Conservation (phyloP, 2,329 filamentous ascomycete species). For the Apiospora marii region DNA sequence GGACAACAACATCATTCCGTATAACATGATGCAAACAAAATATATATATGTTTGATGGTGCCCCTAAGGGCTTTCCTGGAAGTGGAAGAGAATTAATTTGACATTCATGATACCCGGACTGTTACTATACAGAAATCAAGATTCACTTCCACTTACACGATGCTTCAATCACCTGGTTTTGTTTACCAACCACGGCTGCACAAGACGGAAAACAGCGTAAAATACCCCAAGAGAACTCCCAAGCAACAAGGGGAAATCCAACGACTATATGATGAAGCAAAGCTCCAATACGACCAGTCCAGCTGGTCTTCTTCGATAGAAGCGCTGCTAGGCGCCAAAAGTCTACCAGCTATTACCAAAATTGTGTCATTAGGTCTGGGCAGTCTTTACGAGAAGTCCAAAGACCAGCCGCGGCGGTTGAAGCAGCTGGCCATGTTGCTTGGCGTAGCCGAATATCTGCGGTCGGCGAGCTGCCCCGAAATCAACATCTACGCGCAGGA, state of each 20-base stretch:
- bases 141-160: neutral
- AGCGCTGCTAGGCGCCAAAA: conserved; percentile 27
- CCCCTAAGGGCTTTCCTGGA: neutral
- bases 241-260: conserved; percentile 28
- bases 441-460: conserved; percentile 32
- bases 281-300: conserved; percentile 25
- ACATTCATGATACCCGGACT: neutral
- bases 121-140: neutral
- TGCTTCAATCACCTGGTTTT: neutral
- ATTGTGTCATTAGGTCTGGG: conserved; percentile 30
- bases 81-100: neutral
- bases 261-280: conserved; percentile 27
- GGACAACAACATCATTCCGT: neutral
- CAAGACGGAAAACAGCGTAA: neutral
- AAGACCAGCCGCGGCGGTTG: conserved; percentile 36
- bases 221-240: neutral
- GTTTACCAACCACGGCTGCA: neutral
- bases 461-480: neutral
- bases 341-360: conserved; percentile 27
- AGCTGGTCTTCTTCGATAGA: conserved; percentile 25
- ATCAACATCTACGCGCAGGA: conserved; percentile 41
- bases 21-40: neutral
- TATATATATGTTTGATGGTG: neutral
- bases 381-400: conserved; percentile 30
- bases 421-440: conserved; percentile 42